Conservation (phyloP, 2,329 filamentous ascomycete genomes). For the Beauveria australis region DNA sequence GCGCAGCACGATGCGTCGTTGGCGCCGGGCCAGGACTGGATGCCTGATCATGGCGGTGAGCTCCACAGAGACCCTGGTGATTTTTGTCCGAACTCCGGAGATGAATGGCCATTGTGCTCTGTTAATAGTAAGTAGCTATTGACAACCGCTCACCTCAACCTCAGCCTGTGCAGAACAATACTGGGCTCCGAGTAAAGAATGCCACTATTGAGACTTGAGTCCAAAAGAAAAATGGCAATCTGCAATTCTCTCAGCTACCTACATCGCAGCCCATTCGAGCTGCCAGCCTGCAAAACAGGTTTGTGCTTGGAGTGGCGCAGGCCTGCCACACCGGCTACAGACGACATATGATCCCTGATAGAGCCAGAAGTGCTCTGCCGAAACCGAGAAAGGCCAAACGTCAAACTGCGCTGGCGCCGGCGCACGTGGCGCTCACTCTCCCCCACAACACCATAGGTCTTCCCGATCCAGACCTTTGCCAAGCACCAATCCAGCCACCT, state of each 20-base stretch:
- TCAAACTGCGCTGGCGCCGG: no score
- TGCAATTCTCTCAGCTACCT: no score
- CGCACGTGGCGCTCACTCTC: no score
- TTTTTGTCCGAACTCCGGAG: not conserved
- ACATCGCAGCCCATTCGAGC: no score
- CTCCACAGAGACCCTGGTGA: not conserved
- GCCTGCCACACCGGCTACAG: no score
- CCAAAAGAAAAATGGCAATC: not conserved
- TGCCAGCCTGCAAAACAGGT: no score
- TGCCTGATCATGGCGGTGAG: slow-evolving; percentile 4
- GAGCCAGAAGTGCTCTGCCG: no score
- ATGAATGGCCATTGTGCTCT: not conserved
- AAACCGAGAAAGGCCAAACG: no score
- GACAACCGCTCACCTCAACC: not conserved
- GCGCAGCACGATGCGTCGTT: not conserved
- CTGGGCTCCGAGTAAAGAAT: not conserved
- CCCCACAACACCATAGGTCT: no score
- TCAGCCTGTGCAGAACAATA: not conserved
- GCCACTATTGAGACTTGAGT: not conserved
- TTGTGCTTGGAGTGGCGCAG: no score
- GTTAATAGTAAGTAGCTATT: not conserved
- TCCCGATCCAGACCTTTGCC: no score
- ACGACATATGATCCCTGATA: no score
- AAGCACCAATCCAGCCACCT: not conserved
- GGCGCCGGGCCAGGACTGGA: not conserved